Base-by-base conservation (phyloP, 352 stramenopile genomes). In the Pythium diclinum region DNA sequence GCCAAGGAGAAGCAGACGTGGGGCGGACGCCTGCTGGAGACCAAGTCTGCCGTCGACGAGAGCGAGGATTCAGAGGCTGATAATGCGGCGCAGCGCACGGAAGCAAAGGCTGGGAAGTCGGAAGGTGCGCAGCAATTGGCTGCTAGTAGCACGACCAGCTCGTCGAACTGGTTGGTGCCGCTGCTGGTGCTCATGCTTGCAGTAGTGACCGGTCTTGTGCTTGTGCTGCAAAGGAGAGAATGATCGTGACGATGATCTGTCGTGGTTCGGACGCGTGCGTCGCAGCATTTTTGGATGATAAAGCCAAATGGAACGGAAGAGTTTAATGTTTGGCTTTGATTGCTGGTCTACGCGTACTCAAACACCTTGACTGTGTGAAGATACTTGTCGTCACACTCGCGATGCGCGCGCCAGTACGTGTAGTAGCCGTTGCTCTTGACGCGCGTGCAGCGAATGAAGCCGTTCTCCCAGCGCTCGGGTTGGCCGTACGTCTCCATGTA, bases 361-460 rank as follows among this genome's bases (percentile, higher is more conserved):
- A 85, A 94, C 23, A 91, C 57, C 60, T 92, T 94, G 68, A 91
- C 78, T 17, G 72, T 83, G 71, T 91, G 72, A 21, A 94, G 71
- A 59, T 91, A 91, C 67, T 89, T 94, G 72, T 92, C 85, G 44
- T 89, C 85, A 53, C 85, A 94, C 69, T 94, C 85, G 32, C 85
- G 79, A 51, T 85, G 66, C 13, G 79, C 57, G 33, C 79, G 79
- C 78, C 85, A 93, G 63, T 93, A 93, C 1, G 84, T 92, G 66
- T 89, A 93, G 68, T 89, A 93, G 17, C 84, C 82, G 54, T 89
- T 93, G 65, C 76, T 85, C 62, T 93, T 91, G 44, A 91, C 84
- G 38, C 84, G 79, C 8, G 84, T 93, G 72, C 82, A 93, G 14
- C 81, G 82, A 57, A 92, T 83, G 59, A 79, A 89, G 14, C 81